These are phyloP conservation scores for Sarcodon aspratus DNA, from an alignment of 768 basidiomycete genomes.

Conservation along the genomic window DNA sequence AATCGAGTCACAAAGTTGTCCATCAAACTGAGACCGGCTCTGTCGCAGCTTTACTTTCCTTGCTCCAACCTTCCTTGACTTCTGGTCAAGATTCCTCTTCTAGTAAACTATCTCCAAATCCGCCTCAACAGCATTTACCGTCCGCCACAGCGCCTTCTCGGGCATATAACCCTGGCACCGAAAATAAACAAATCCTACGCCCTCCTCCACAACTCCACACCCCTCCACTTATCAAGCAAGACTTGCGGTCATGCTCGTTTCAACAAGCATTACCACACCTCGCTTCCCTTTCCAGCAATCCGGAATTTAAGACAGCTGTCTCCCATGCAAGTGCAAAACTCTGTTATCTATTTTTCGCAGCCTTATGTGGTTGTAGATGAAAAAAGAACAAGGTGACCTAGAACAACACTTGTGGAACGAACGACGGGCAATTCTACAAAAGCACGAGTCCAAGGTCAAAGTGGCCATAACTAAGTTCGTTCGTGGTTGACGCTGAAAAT, in stretches of 20 bases:
- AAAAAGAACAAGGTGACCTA: slow-evolving; percentile 56
- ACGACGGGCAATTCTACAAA: slow-evolving; percentile 44
- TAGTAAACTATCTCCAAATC: not conserved
- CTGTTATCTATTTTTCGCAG: not conserved
- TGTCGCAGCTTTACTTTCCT: slow-evolving; percentile 56
- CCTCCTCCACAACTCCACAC: not conserved
- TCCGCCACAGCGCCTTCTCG: no score
- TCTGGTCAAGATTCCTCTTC: slow-evolving; percentile 8
- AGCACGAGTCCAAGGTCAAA: slow-evolving; percentile 64
- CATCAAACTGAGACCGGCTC: slow-evolving; percentile 7
- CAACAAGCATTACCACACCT: slow-evolving; percentile 60
- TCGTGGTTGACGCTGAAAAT: not conserved
- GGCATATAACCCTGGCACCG: no score
- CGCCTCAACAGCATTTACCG: no score
- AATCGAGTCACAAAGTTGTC: not conserved
- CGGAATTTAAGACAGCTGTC: slow-evolving; percentile 36
- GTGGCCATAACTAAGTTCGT: slow-evolving; percentile 55
- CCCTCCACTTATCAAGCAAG: slow-evolving; percentile 12
- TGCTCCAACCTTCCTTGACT: slow-evolving; percentile 30
- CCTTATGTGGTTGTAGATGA: slow-evolving; percentile 34
- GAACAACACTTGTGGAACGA: slow-evolving; percentile 64
- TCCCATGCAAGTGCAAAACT: slow-evolving; percentile 29
- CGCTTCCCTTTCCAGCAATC: slow-evolving; percentile 46
- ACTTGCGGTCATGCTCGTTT: slow-evolving; percentile 43
- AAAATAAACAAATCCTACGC: not conserved